These are phyloP conservation scores for Solanum appendiculatum DNA, from an alignment of 257 asterid genomes.

Conservation along the genomic window DNA sequence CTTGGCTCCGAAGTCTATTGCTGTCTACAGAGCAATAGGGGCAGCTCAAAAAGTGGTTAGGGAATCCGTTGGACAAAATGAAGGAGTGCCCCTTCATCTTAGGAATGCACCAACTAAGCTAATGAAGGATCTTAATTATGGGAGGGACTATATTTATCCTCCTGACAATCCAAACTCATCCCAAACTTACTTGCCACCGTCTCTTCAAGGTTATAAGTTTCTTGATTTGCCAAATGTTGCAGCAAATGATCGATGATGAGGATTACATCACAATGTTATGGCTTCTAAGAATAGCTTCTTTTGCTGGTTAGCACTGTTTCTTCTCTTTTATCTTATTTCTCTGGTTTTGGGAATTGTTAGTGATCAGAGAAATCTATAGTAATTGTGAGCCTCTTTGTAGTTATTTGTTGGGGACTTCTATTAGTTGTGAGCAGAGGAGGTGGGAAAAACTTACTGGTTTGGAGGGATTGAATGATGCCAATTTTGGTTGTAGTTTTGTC, in stretches of 20 bases:
- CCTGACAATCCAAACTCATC: conserved; percentile 45
- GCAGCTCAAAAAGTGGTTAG: conserved; percentile 51
- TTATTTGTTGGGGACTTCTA: neutral
- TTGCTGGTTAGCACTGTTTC: neutral
- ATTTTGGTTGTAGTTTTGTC: neutral
- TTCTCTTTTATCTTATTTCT: neutral
- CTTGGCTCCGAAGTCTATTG: conserved; percentile 66
- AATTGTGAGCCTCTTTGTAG: neutral
- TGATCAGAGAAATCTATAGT: neutral
- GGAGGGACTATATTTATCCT: conserved; percentile 61
- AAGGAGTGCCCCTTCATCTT: conserved; percentile 68
- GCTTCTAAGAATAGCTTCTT: neutral
- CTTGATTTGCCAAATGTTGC: conserved; percentile 42
- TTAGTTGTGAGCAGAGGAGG: neutral
- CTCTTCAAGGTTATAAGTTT: conserved; percentile 58
- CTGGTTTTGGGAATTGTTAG: neutral
- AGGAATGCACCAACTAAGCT: conserved; percentile 94
- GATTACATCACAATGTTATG: neutral
- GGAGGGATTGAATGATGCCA: neutral
- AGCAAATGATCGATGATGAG: neutral
- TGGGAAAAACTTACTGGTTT: neutral
- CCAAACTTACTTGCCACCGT: conserved; percentile 58
- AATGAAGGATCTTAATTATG: conserved; percentile 80
- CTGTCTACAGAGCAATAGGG: conserved; percentile 52
- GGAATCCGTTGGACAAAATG: conserved; percentile 78